Conservation (phyloP, 495 filamentous ascomycete species). For the Xylaria cubensis region DNA sequence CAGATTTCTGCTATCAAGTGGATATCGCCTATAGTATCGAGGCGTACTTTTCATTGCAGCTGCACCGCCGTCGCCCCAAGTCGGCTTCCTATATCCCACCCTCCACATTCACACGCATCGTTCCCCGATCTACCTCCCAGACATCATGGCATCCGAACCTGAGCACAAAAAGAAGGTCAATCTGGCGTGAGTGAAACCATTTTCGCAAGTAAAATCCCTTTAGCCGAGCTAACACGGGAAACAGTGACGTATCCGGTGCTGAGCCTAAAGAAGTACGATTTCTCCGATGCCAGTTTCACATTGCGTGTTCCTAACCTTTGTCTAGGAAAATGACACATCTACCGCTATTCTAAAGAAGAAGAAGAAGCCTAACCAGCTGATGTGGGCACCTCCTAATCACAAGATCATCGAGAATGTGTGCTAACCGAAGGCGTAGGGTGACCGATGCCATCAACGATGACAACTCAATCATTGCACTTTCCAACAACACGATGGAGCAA, state of each 20-base stretch:
- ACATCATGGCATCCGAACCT: conserved; percentile 57
- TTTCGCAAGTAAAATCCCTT: neutral
- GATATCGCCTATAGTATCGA: conserved; percentile 4
- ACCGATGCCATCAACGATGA: conserved; percentile 99
- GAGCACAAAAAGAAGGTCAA: conserved; percentile 95
- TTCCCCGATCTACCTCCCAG: conserved; percentile 28
- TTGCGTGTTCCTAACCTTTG: conserved; percentile 17
- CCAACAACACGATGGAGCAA: conserved; percentile 98
- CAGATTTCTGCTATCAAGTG: conserved; percentile 1
- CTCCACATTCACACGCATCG: neutral
- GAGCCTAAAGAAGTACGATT: conserved; percentile 80
- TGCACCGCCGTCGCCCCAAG: neutral
- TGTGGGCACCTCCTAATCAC: conserved; percentile 61
- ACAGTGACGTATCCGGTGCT: conserved; percentile 86
- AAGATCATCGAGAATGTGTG: conserved; percentile 34
- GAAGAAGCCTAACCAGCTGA: conserved; percentile 99
- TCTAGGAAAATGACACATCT: conserved; percentile 86
- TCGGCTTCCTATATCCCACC: neutral
- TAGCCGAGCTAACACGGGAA: conserved; percentile 41
- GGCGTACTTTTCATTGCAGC: conserved; percentile 6
- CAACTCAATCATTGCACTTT: conserved; percentile 98
- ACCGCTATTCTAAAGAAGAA: conserved; percentile 99
- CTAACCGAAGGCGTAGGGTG: conserved; percentile 63
- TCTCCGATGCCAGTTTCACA: conserved; percentile 26
- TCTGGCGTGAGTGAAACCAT: conserved; percentile 70